Conservation (phyloP, 768 basidiomycete genomes). For the Termitomyces sp. region DNA sequence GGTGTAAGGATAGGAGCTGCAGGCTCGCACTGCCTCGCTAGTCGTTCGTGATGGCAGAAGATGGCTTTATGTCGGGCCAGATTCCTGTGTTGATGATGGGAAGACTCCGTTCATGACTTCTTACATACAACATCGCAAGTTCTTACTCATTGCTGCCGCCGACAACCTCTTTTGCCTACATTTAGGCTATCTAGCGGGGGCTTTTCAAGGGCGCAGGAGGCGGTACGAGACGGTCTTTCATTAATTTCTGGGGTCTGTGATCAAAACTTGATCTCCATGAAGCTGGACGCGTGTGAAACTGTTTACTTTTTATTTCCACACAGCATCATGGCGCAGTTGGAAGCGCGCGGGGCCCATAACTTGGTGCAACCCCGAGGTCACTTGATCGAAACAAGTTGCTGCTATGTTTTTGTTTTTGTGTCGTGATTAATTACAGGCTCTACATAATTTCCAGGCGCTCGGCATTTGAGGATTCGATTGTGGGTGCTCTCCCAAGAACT, state of each 20-base stretch:
- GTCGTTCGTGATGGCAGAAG: conserved; percentile 7
- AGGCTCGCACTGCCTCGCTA: neutral
- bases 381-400: conserved; percentile 20
- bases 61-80: conserved; percentile 1
- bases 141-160: conserved; percentile 2
- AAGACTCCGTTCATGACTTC: conserved; percentile 6
- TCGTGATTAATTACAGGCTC: too few relatives aligned
- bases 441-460: too few relatives aligned
- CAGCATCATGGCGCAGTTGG: conserved; percentile 21
- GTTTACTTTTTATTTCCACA: neutral
- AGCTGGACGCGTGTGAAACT: neutral
- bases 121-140: conserved; percentile 12
- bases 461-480: too few relatives aligned
- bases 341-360: conserved; percentile 25
- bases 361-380: conserved; percentile 16
- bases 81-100: conserved; percentile 16
- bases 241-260: too few relatives aligned
- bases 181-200: neutral
- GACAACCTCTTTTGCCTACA: neutral
- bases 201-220: neutral
- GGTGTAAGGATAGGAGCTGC: neutral
- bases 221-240: neutral
- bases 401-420: conserved; percentile 2
- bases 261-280: too few relatives aligned
- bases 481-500: too few relatives aligned